Conservation (phyloP, 2,329 filamentous ascomycete species). For the Rugonectria rugulosa region DNA sequence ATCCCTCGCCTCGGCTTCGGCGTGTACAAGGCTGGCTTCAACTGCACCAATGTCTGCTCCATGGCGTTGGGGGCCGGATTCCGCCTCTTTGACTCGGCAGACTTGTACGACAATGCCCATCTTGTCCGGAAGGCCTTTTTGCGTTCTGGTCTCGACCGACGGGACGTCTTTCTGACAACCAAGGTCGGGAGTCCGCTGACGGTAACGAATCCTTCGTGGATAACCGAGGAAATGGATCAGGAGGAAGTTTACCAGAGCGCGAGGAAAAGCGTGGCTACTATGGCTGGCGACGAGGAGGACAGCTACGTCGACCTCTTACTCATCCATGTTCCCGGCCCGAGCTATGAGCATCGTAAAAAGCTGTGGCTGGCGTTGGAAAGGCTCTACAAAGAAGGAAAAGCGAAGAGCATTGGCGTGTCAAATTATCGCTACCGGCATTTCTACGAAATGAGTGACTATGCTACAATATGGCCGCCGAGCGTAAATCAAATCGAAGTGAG, state of each 20-base stretch:
- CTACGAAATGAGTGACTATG: slow-evolving; percentile 71
- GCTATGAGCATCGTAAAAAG: slow-evolving; percentile 61
- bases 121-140: slow-evolving; percentile 71
- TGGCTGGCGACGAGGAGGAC: slow-evolving; percentile 57
- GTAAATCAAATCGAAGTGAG: slow-evolving; percentile 77
- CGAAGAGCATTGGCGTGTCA: slow-evolving; percentile 74
- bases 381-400: slow-evolving; percentile 64
- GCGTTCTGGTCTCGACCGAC: slow-evolving; percentile 61
- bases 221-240: slow-evolving; percentile 42
- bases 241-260: slow-evolving; percentile 67
- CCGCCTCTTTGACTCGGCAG: slow-evolving; percentile 71
- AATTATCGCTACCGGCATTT: slow-evolving; percentile 75
- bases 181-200: slow-evolving; percentile 66
- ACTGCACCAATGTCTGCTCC: slow-evolving; percentile 65
- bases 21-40: slow-evolving; percentile 67
- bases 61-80: slow-evolving; percentile 66
- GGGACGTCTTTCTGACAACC: slow-evolving; percentile 73
- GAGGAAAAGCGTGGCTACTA: slow-evolving; percentile 68
- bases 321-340: slow-evolving; percentile 69
- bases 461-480: slow-evolving; percentile 72
- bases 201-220: not conserved
- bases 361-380: slow-evolving; percentile 74
- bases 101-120: slow-evolving; percentile 70
- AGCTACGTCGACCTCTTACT: slow-evolving; percentile 77
- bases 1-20: slow-evolving; percentile 77